Percentiles rank a stretch among this genome's conserved stretches.
phyloP scores from a whole-genome alignment of 495 filamentous ascomycete species.

The Chaetomium fimeti region DNA sequence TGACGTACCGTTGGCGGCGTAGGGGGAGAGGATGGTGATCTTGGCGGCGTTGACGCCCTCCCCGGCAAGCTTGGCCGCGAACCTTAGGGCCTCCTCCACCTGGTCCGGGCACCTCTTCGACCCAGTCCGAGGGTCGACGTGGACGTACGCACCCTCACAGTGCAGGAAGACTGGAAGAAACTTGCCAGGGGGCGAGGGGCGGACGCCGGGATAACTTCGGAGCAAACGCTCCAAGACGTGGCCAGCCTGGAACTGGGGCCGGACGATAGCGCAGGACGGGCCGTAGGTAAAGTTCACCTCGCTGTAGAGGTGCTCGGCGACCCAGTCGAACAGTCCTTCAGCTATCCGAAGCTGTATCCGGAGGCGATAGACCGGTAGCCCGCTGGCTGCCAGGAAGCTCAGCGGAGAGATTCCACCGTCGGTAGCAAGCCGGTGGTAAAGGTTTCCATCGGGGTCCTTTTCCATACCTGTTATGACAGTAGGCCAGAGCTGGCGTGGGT shows the following conservation, averaged over 20 bases:
- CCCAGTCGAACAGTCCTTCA: not conserved
- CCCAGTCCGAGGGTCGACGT: not conserved
- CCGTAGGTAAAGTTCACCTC: not conserved
- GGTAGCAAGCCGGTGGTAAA: not conserved
- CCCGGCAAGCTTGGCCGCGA: not conserved
- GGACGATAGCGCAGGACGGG: not conserved
- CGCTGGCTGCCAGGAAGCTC: not conserved
- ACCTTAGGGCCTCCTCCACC: not conserved
- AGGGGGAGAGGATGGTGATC: not conserved
- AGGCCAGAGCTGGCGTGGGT: not conserved
- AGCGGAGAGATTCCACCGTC: not conserved
- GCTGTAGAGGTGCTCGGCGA: not conserved
- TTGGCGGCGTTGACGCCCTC: not conserved
- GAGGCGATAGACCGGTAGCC: not conserved
- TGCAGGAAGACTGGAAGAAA: not conserved
- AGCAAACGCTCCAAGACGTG: not conserved
- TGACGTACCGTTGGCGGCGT: slow-evolving; percentile 2
- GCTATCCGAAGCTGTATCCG: not conserved
- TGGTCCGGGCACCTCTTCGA: not conserved
- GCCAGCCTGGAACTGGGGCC: not conserved
- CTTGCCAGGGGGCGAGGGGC: not conserved
- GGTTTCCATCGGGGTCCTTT: not conserved
- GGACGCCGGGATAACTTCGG: not conserved
- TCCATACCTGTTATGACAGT: not conserved
- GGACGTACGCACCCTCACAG: not conserved